Conservation (phyloP, 2,329 filamentous ascomycete species). For the Cladophialophora carrionii region DNA sequence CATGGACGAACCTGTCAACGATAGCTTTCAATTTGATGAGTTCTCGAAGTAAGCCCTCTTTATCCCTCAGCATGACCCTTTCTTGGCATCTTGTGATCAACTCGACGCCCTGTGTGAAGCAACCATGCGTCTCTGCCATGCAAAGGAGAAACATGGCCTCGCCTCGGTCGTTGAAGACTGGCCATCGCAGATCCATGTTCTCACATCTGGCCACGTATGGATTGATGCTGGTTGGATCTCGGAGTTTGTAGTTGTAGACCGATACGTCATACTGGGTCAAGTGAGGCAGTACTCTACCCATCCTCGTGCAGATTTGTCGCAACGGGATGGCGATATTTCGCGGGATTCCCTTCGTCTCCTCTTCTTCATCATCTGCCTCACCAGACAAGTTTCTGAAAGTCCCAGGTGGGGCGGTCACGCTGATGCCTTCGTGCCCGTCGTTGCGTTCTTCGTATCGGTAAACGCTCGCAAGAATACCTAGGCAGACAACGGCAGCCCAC, state of each 20-base stretch:
- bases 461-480: slow-evolving; percentile 28
- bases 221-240: slow-evolving; percentile 30
- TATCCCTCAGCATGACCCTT: slow-evolving; percentile 26
- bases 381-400: slow-evolving; percentile 22
- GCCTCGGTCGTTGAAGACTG: slow-evolving; percentile 29
- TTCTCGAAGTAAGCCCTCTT: slow-evolving; percentile 27
- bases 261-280: slow-evolving; percentile 30
- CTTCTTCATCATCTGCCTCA: slow-evolving; percentile 28
- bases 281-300: slow-evolving; percentile 26
- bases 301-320: slow-evolving; percentile 26
- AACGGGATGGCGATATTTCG: slow-evolving; percentile 27
- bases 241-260: slow-evolving; percentile 29
- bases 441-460: slow-evolving; percentile 29
- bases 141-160: slow-evolving; percentile 31
- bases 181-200: slow-evolving; percentile 30
- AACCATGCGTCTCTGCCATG: slow-evolving; percentile 30
- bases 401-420: slow-evolving; percentile 24
- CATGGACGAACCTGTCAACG: slow-evolving; percentile 27
- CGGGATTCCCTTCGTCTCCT: slow-evolving; percentile 28
- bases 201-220: slow-evolving; percentile 29
- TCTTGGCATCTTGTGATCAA: slow-evolving; percentile 29
- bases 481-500: slow-evolving; percentile 29
- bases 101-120: slow-evolving; percentile 27
- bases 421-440: slow-evolving; percentile 29
- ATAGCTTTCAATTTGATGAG: slow-evolving; percentile 26